Conservation (phyloP, 352 stramenopile genomes). For the Globisporangium megalacanthum region DNA sequence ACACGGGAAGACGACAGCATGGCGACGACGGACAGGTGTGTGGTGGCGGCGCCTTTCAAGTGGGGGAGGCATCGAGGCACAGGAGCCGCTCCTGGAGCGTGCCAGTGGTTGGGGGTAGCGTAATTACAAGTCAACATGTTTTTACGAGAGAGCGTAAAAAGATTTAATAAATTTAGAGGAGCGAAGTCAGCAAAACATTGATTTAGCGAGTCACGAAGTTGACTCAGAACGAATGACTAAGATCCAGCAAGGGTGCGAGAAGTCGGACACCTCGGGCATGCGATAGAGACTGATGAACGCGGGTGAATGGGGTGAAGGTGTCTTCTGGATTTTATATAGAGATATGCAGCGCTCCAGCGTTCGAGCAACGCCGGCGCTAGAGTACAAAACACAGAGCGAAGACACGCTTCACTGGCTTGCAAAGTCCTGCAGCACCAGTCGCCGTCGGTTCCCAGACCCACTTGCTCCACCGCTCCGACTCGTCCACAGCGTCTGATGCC, state of each 20-base stretch:
- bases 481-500: no score
- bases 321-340: background rate
- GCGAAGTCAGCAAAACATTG: no score
- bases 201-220: no score
- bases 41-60: conserved; percentile 1
- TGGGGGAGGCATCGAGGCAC: background rate
- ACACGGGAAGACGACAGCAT: conserved; percentile 54
- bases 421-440: no score
- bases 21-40: conserved; percentile 1
- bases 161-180: no score
- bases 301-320: background rate
- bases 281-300: background rate
- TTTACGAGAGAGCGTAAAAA: background rate
- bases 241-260: no score
- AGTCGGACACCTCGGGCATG: no score
- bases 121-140: background rate
- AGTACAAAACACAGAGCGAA: conserved; percentile 10
- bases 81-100: background rate
- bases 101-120: background rate
- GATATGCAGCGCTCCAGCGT: background rate
- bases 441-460: no score
- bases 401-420: background rate
- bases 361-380: background rate
- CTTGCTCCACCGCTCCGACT: no score
- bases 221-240: no score